Conservation (phyloP, 2,329 filamentous ascomycete species). For the Penicillium sp. region DNA sequence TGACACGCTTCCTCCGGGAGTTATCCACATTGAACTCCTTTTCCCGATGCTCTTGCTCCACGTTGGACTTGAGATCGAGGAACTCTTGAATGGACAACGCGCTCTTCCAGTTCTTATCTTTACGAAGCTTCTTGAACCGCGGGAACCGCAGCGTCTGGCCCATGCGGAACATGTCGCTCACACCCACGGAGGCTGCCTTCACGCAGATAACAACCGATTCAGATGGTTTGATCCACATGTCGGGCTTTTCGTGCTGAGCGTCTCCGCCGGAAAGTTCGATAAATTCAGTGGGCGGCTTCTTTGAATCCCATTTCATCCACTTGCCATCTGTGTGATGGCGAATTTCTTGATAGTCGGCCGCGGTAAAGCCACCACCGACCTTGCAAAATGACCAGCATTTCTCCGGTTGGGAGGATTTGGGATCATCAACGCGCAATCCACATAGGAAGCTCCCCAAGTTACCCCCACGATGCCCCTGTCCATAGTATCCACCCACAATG, state of each 20-base stretch:
- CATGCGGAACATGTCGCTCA: conserved; percentile 74
- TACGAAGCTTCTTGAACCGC: conserved; percentile 75
- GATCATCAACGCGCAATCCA: conserved; percentile 72
- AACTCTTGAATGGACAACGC: conserved; percentile 79
- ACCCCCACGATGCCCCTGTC: conserved; percentile 80
- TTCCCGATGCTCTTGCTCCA: conserved; percentile 68
- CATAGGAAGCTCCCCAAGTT: conserved; percentile 84
- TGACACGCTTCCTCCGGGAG: conserved; percentile 61
- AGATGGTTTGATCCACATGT: conserved; percentile 87
- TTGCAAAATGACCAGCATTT: conserved; percentile 96
- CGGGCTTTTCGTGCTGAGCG: conserved; percentile 72
- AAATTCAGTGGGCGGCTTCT: conserved; percentile 71
- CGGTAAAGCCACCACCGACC: conserved; percentile 89
- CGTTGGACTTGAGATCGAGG: conserved; percentile 64
- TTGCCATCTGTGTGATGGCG: conserved; percentile 83
- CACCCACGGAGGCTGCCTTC: conserved; percentile 77
- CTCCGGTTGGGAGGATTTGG: conserved; percentile 62
- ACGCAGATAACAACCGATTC: conserved; percentile 85
- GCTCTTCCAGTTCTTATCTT: conserved; percentile 81
- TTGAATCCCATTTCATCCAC: conserved; percentile 81
- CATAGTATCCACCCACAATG: conserved; percentile 89
- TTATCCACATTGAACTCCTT: conserved; percentile 73
- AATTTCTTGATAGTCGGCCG: conserved; percentile 80
- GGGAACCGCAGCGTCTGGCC: conserved; percentile 84
- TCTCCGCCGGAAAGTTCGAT: conserved; percentile 80